phyloP scores from a whole-genome alignment of 169 alveolate species.

The Eimeria necatrix region DNA sequence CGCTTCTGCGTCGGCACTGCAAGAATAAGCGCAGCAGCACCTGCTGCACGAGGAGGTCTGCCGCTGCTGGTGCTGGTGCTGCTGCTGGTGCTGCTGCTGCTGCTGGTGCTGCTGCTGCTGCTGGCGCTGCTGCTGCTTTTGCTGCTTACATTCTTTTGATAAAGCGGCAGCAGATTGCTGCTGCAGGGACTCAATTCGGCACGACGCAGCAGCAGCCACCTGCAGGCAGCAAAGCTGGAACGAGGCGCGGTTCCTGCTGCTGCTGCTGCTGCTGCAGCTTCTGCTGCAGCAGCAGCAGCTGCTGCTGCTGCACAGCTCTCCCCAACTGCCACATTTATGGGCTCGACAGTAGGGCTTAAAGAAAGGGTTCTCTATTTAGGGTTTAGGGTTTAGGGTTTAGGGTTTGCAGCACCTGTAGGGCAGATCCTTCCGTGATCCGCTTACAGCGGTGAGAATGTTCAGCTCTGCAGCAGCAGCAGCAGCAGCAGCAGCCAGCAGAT shows the following conservation, averaged over 20 bases:
- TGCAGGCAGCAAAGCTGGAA: background rate
- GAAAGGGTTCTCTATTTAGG: background rate
- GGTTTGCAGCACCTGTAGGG: too few species aligned
- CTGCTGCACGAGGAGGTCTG: background rate
- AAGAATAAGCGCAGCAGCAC: background rate
- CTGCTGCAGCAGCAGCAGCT: background rate
- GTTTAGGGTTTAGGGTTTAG: background rate
- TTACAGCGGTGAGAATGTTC: too few species aligned
- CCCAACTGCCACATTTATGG: background rate
- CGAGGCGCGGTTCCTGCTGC: background rate
- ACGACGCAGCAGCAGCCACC: constrained; percentile 56
- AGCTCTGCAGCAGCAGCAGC: too few species aligned
- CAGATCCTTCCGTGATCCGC: too few species aligned
- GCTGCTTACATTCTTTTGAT: constrained; percentile 29
- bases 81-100: too few species aligned
- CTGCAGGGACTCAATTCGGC: background rate
- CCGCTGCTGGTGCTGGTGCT: constrained; percentile 33
- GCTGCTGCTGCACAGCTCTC: background rate
- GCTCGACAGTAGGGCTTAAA: constrained; percentile 3
- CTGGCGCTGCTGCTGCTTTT: constrained; percentile 26
- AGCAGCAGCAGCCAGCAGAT: too few species aligned
- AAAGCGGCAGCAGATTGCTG: background rate
- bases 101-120: too few species aligned
- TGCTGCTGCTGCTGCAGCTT: background rate
- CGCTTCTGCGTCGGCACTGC: too few species aligned